Evolutionary conservation across 768 basidiomycete genomes (phyloP).

Genomic region (Leccinum disarticulatum): DNA sequence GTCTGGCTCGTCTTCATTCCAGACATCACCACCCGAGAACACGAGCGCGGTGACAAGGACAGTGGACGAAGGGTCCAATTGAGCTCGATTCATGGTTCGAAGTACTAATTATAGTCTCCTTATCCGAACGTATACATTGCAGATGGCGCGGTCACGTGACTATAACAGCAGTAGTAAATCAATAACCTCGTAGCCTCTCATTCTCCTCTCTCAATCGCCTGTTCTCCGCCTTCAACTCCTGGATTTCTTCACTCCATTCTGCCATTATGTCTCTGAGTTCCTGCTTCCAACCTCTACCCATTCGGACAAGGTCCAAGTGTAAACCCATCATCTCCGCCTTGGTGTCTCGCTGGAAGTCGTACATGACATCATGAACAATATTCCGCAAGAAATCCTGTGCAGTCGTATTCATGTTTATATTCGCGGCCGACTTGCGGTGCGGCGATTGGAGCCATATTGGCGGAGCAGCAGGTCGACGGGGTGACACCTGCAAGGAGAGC

Average conservation of each 20-base stretch:
- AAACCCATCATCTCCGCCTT: conserved; percentile 71
- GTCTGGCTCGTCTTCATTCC: conserved; percentile 22
- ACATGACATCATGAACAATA: conserved; percentile 71
- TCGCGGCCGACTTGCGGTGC: conserved; percentile 28
- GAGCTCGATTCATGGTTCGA: conserved; percentile 5
- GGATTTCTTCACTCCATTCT: conserved; percentile 59
- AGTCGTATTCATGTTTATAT: conserved; percentile 31
- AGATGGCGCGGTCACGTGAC: conserved; percentile 18
- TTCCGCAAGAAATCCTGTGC: conserved; percentile 60
- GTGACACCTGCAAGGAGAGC: conserved; percentile 57
- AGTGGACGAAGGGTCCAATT: conserved; percentile 12
- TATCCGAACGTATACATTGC: neutral
- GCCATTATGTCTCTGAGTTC: conserved; percentile 64
- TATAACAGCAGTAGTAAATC: neutral
- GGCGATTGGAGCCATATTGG: conserved; percentile 42
- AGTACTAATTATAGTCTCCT: neutral
- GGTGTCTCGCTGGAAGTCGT: conserved; percentile 68
- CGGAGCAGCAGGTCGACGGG: conserved; percentile 42
- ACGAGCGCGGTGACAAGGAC: conserved; percentile 27
- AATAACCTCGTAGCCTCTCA: conserved; percentile 48
- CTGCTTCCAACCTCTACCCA: conserved; percentile 67
- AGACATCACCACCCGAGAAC: conserved; percentile 30
- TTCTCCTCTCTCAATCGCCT: conserved; percentile 66
- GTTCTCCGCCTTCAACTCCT: conserved; percentile 45
- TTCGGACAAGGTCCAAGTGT: conserved; percentile 69